Conservation (phyloP, 257 asterid species). For the Solanum sejunctum region DNA sequence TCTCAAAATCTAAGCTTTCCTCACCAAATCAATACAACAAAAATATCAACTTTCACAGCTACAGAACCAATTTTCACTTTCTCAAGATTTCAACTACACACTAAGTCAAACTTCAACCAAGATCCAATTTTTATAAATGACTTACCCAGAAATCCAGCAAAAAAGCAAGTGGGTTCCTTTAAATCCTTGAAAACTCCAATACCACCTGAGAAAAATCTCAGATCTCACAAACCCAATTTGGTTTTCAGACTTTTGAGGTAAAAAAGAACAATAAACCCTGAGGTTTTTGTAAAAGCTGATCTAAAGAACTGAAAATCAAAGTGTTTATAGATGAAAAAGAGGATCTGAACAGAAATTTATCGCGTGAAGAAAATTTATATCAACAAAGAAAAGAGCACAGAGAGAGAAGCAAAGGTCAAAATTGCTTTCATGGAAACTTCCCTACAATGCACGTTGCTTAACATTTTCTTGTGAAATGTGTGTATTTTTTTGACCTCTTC, state of each 20-base stretch:
- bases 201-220: neutral
- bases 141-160: neutral
- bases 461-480: neutral
- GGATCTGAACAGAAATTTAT: neutral
- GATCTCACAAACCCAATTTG: conserved; percentile 9
- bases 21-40: neutral
- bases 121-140: conserved; percentile 8
- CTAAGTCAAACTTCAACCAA: conserved; percentile 16
- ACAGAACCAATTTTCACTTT: neutral
- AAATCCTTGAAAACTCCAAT: neutral
- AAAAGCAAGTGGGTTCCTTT: conserved; percentile 1
- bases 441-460: neutral
- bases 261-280: conserved; percentile 2
- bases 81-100: neutral
- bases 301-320: neutral
- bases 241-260: neutral
- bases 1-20: neutral
- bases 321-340: neutral
- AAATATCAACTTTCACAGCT: neutral
- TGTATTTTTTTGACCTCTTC: neutral
- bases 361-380: neutral
- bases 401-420: neutral
- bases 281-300: neutral
- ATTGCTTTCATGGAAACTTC: neutral
- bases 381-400: neutral